A percentile compares a stretch with the other conserved stretches of the same genome.
phyloP scores from a whole-genome alignment of 1,139 yeast genomes.

The Yamadazyma mexicana region DNA sequence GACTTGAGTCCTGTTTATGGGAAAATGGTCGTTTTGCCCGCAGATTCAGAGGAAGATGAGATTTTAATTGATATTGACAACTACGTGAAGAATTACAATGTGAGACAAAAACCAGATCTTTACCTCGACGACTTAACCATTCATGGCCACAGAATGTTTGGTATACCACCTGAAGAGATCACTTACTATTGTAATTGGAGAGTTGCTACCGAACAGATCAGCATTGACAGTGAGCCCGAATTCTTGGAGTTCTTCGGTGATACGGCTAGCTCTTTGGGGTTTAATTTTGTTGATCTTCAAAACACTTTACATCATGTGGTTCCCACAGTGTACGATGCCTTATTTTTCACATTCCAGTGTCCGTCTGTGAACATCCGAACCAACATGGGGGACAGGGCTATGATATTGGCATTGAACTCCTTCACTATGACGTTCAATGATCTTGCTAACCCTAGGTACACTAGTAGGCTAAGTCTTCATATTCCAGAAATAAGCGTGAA shows the following conservation, averaged over 20 bases:
- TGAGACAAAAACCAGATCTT: conserved; percentile 27
- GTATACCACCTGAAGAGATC: conserved; percentile 84
- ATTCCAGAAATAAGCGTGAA: conserved; percentile 47
- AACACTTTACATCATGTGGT: conserved; percentile 63
- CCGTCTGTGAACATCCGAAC: conserved; percentile 33
- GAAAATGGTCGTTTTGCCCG: conserved; percentile 23
- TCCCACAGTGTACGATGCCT: conserved; percentile 66
- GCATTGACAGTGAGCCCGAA: conserved; percentile 51
- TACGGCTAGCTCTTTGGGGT: conserved; percentile 49
- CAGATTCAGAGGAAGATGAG: conserved; percentile 18
- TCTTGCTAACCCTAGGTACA: conserved; percentile 65
- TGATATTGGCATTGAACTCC: conserved; percentile 28
- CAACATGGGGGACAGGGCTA: conserved; percentile 13
- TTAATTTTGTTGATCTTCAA: conserved; percentile 72
- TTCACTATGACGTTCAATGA: conserved; percentile 60
- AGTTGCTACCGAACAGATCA: conserved; percentile 61
- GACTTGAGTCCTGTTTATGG: conserved; percentile 52
- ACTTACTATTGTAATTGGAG: conserved; percentile 93
- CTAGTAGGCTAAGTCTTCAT: conserved; percentile 51
- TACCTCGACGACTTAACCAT: conserved; percentile 63
- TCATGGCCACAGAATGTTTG: conserved; percentile 91
- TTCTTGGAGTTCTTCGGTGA: conserved; percentile 48
- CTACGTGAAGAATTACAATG: conserved; percentile 19
- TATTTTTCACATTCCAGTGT: conserved; percentile 54
- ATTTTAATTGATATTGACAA: conserved; percentile 25